Evolutionary conservation across 192 early-diverging fungal genomes (phyloP), one percentile per base, ranked within the genome.

Genomic region (Podila clonocystis): DNA sequence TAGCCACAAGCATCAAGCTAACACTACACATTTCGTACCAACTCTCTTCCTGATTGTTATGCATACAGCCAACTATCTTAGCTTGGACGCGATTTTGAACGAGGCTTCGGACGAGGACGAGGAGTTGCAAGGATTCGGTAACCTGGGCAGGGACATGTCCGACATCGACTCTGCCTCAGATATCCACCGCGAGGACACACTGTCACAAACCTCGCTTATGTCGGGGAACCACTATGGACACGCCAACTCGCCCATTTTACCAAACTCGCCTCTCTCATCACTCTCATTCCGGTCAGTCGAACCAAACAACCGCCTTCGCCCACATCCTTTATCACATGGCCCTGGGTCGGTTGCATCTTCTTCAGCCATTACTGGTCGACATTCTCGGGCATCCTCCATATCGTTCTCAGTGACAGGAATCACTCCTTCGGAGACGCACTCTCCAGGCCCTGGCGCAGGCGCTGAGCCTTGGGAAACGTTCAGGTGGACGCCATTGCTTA

Each of bases 41-140:
- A 68, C 22, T 17, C 36, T 12, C 7, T 59, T 28, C 17, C 48
- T 50, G 30, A 30, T 15, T 31, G 41, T 8, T 13, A 50, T 38
- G 6, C 20, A 11, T 19, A 58, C 69, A 90, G 89, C 83, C 8
- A 83, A 85, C 63, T 85, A 88, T n/a, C 74, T 90, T 13, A 86
- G 66, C 50, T 63, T 90, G 45, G 89, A 90, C 30, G 83, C 74
- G n/a, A 90, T 90, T 73, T 70, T 90, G 62, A 90, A 90, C 63
- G 89, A 89, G 66, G 83, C 82, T 22, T 77, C 82, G 17, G 85
- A 85, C 50, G 82, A 84, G 12, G 82, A 82, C 57, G 83, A 88
- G 29, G 86, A 85, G 33, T 70, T 85, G 20, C 68, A 82, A 48
- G 85, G 78, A 70, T 83, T 80, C 26, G 71, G 65, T 1, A 45